Base-by-base conservation (phyloP, 768 basidiomycete species). In the Phlegmacium glaucopus region DNA sequence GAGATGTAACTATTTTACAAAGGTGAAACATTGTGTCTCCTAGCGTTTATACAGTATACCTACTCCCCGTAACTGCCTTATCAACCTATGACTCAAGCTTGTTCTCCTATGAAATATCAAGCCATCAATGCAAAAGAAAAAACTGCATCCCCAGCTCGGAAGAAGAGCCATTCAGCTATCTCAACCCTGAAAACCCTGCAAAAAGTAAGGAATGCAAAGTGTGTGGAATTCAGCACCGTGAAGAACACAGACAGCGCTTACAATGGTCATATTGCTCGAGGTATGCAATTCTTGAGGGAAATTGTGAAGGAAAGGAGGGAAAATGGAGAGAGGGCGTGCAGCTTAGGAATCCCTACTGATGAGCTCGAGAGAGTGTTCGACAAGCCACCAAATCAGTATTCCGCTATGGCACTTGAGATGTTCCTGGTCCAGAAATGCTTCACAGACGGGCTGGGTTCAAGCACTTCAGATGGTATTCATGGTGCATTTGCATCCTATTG, bases 391-490 rank as follows among this genome's bases (percentile, higher is more conserved):
- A 66, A 65, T 48, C 42, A 46, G 22, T 57, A 54, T 29, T 67
- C 66, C 2, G 57, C 59, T 6, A 12, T 18, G 5, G 65, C 51
- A 1, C 42, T 69, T 5, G 57, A 62, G 44, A 44, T 59, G 4
- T 67, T 57, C 39, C 41, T 69, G 2, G 56, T 59, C 1, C 57
- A 65, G 34, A 69, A 70, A 46, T 67, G 67, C 40, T 51, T 67
- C 13, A 50, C 42, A 0, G 60, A 71, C 25, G 47, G 52, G 9
- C 36, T 28, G 1, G 51, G 50, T 2, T 15, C 34, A 11, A 48
- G 49, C 15, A 65, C 63, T 0, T 59, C 56, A 12, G 49, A 56
- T 10, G 54, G 58, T 4, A 63, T 64, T 34, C 58, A 65, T 11
- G 56, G 54, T 11, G 66, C 60, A 9, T 65, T 62, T 38, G 55